Percentiles rank a stretch among this genome's conserved stretches.
Evolutionary conservation across 352 stramenopile species (phyloP).

Genomic region (Elongisporangium undulatum): DNA sequence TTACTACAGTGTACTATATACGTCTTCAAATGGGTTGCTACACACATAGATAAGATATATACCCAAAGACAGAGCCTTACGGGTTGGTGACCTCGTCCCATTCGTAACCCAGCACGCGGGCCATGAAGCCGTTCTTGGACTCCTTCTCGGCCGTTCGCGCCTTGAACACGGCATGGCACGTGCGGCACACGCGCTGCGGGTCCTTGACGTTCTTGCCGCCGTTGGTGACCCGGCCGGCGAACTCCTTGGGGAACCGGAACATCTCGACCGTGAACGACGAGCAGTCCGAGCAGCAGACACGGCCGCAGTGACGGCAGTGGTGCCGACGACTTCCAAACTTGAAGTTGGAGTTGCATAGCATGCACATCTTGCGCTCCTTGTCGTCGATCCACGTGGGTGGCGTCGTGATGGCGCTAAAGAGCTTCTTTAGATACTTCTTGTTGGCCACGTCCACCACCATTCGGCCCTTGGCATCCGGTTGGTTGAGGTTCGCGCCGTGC

Average conservation of each 20-base stretch:
- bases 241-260: conserved; percentile 81
- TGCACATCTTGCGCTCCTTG: conserved; percentile 65
- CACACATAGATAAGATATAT: not conserved
- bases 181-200: conserved; percentile 75
- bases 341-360: conserved; percentile 67
- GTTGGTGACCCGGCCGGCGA: conserved; percentile 57
- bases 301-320: conserved; percentile 82
- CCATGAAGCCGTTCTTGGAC: conserved; percentile 82
- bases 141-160: conserved; percentile 78
- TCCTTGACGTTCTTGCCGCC: conserved; percentile 73
- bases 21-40: not conserved
- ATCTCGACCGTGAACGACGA: conserved; percentile 76
- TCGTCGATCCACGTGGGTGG: conserved; percentile 81
- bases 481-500: conserved; percentile 68
- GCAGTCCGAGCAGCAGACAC: conserved; percentile 84
- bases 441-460: conserved; percentile 75
- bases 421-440: conserved; percentile 79
- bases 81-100: conserved; percentile 71
- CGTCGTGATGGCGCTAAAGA: conserved; percentile 72
- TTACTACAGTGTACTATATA: not conserved
- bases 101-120: conserved; percentile 77
- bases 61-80: not conserved
- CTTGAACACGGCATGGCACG: conserved; percentile 85
- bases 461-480: conserved; percentile 60
- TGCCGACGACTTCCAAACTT: conserved; percentile 79